Evolutionary conservation across 129 eudicot species (phyloP).

Genomic region (Chrysanthemum seticuspe): DNA sequence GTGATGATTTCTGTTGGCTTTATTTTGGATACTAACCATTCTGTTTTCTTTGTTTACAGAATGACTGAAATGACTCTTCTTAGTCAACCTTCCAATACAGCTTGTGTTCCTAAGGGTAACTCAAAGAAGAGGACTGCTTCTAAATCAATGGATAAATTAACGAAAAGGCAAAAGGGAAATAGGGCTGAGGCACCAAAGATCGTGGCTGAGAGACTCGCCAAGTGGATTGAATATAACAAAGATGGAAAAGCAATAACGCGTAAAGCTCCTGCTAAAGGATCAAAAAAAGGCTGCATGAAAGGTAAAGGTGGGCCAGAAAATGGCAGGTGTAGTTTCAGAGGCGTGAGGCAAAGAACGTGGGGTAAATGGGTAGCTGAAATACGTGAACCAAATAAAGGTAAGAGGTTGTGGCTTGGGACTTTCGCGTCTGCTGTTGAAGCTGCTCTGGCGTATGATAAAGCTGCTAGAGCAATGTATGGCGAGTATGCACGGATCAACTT

Average conservation of each 20-base stretch:
- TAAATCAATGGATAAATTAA: conserved; percentile 23
- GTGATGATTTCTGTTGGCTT: background rate
- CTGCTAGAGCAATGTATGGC: conserved; percentile 90
- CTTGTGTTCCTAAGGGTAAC: conserved; percentile 21
- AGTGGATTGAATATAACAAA: conserved; percentile 59
- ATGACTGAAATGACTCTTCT: conserved; percentile 23
- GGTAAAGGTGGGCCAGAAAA: conserved; percentile 95
- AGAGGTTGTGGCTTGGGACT: conserved; percentile 85
- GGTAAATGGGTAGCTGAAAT: conserved; percentile 99
- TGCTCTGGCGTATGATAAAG: conserved; percentile 85
- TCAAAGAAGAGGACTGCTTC: conserved; percentile 36
- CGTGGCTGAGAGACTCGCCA: conserved; percentile 74
- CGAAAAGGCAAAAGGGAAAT: conserved; percentile 48
- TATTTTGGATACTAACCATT: background rate
- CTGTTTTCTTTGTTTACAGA: conserved; percentile 11
- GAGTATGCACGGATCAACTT: conserved; percentile 65
- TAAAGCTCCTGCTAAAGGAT: conserved; percentile 77
- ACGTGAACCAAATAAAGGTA: conserved; percentile 78
- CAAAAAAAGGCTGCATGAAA: conserved; percentile 92
- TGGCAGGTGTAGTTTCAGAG: conserved; percentile 51
- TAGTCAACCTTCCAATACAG: conserved; percentile 27
- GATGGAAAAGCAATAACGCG: conserved; percentile 22
- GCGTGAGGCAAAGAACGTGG: conserved; percentile 95
- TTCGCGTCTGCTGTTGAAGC: conserved; percentile 64
- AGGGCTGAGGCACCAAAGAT: conserved; percentile 40